Evolutionary conservation across 2,329 filamentous ascomycete species (phyloP).

Genomic region (Lachnellula arida): DNA sequence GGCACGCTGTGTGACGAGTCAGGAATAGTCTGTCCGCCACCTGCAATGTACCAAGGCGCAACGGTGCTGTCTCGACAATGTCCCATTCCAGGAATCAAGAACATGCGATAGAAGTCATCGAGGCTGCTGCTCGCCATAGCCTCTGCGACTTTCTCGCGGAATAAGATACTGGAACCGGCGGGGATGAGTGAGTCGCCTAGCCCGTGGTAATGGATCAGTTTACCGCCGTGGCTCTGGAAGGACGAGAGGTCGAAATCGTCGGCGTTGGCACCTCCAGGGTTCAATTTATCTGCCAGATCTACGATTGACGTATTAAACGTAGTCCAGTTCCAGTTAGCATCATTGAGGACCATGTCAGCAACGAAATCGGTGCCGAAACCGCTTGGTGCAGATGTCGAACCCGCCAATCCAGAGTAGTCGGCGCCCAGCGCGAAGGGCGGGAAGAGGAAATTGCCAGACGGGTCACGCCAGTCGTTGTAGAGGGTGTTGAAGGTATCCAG

Average conservation of each 20-base stretch:
- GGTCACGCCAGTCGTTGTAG: slow-evolving; percentile 30
- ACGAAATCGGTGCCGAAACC: slow-evolving; percentile 8
- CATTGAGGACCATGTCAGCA: slow-evolving; percentile 8
- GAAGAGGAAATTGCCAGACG: slow-evolving; percentile 25
- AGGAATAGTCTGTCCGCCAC: slow-evolving; percentile 31
- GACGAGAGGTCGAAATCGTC: slow-evolving; percentile 42
- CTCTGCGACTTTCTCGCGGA: slow-evolving; percentile 44
- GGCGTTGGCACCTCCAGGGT: slow-evolving; percentile 47
- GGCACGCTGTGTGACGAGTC: slow-evolving; percentile 32
- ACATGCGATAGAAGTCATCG: slow-evolving; percentile 43
- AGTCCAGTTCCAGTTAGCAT: slow-evolving; percentile 34
- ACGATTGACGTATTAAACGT: slow-evolving; percentile 24
- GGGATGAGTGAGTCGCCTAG: slow-evolving; percentile 44
- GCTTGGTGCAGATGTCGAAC: slow-evolving; percentile 1
- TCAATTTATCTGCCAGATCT: slow-evolving; percentile 23
- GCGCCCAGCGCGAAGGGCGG: slow-evolving; percentile 9
- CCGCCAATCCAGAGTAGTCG: slow-evolving; percentile 7
- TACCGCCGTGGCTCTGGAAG: slow-evolving; percentile 36
- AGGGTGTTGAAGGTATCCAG: slow-evolving; percentile 33
- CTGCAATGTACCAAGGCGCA: slow-evolving; percentile 40
- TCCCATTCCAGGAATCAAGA: slow-evolving; percentile 45
- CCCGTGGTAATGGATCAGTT: slow-evolving; percentile 20
- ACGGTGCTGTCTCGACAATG: slow-evolving; percentile 41
- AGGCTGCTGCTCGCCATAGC: slow-evolving; percentile 38
- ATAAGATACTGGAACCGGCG: slow-evolving; percentile 46